phyloP scores from a whole-genome alignment of 805 yeast genomes.

The Naumovozyma baii region DNA sequence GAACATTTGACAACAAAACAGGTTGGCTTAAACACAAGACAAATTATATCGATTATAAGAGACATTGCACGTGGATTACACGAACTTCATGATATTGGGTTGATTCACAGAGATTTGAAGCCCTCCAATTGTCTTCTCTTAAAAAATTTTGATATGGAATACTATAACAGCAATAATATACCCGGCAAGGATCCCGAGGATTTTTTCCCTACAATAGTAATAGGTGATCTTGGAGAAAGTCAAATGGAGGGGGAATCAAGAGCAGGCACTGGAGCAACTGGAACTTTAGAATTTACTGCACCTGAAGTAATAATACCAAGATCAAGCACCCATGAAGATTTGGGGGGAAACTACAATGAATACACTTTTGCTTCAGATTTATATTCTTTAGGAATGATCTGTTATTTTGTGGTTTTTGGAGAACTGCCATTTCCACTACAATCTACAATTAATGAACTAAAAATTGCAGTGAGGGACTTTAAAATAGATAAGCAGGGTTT shows the following conservation, averaged over 20 bases:
- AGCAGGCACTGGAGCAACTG: slow-evolving; percentile 73
- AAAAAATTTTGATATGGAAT: slow-evolving; percentile 15
- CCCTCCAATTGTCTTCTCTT: slow-evolving; percentile 75
- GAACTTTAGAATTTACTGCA: slow-evolving; percentile 80
- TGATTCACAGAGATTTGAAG: slow-evolving; percentile 81
- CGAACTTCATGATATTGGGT: slow-evolving; percentile 62
- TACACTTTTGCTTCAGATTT: slow-evolving; percentile 69
- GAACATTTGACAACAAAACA: neutral
- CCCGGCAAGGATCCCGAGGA: slow-evolving; percentile 4
- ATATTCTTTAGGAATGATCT: slow-evolving; percentile 76
- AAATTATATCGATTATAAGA: slow-evolving; percentile 56
- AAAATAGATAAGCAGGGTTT: slow-evolving; percentile 15
- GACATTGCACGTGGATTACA: slow-evolving; percentile 64
- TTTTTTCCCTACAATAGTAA: slow-evolving; percentile 56
- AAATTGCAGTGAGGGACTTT: slow-evolving; percentile 29
- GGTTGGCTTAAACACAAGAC: slow-evolving; percentile 41
- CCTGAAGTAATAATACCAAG: slow-evolving; percentile 53
- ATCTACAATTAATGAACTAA: slow-evolving; percentile 23
- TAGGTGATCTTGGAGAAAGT: slow-evolving; percentile 87
- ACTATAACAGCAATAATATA: slow-evolving; percentile 9
- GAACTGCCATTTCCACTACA: slow-evolving; percentile 47
- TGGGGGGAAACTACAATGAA: slow-evolving; percentile 35
- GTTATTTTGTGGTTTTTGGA: slow-evolving; percentile 65
- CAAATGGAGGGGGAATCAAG: slow-evolving; percentile 58
- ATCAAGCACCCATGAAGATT: slow-evolving; percentile 2